Evolutionary conservation across 805 yeast genomes (phyloP).

Genomic region (Wickerhamiella slavikovae): DNA sequence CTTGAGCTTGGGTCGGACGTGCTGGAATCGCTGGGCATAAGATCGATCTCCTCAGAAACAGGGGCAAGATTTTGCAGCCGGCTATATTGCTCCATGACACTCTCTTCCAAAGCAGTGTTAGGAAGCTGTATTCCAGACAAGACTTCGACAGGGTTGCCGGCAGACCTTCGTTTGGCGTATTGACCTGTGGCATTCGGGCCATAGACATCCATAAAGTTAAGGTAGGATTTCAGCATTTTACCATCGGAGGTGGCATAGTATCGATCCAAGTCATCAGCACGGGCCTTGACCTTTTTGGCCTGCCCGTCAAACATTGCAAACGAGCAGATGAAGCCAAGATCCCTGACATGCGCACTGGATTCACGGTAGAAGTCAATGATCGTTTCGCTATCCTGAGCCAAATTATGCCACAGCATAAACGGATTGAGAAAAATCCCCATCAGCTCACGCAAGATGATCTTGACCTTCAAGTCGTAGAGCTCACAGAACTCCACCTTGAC

Average conservation of each 20-base stretch:
- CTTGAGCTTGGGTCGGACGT: slow-evolving; percentile 1
- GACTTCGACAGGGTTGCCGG: slow-evolving; percentile 14
- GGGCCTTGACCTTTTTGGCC: slow-evolving; percentile 20
- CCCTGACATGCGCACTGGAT: slow-evolving; percentile 76
- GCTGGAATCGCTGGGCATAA: slow-evolving; percentile 2
- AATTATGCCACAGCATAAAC: slow-evolving; percentile 65
- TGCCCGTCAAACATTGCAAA: slow-evolving; percentile 82
- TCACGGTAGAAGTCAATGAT: slow-evolving; percentile 86
- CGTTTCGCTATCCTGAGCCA: slow-evolving; percentile 51
- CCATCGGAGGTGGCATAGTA: slow-evolving; percentile 37
- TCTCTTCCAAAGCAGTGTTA: slow-evolving; percentile 3
- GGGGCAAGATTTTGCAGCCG: slow-evolving; percentile 8
- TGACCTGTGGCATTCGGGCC: slow-evolving; percentile 19
- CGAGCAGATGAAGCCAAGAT: slow-evolving; percentile 82
- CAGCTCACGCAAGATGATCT: slow-evolving; percentile 55
- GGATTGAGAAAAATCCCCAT: slow-evolving; percentile 73
- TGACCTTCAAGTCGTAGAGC: slow-evolving; percentile 51
- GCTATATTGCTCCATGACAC: slow-evolving; percentile 17
- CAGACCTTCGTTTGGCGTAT: neutral
- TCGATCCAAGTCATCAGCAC: slow-evolving; percentile 17
- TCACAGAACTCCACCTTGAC: slow-evolving; percentile 70
- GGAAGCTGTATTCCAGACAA: neutral
- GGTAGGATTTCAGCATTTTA: slow-evolving; percentile 80
- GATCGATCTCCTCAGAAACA: slow-evolving; percentile 6
- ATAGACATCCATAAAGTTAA: slow-evolving; percentile 74